phyloP scores from a whole-genome alignment of 768 basidiomycete genomes.

The Lepiota brunneoincarnata region DNA sequence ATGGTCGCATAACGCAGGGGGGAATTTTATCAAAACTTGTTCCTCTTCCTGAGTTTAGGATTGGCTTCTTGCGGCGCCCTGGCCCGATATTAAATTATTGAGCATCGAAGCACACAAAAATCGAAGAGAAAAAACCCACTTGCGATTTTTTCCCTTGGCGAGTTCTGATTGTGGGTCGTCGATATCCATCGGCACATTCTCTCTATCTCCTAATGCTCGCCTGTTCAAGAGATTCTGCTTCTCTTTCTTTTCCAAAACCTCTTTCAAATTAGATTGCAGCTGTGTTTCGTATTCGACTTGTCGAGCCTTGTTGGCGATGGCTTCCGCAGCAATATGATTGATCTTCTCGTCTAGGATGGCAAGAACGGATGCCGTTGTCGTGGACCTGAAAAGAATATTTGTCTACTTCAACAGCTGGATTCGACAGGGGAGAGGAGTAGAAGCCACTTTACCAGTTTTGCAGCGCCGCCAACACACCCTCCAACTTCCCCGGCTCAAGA shows the following conservation, averaged over 20 bases:
- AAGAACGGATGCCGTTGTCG: constrained; percentile 69
- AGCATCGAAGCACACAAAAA: not conserved
- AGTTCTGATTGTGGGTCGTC: constrained; percentile 50
- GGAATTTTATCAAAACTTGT: constrained; percentile 40
- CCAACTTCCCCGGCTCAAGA: constrained; percentile 71
- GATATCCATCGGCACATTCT: constrained; percentile 59
- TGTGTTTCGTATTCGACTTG: constrained; percentile 54
- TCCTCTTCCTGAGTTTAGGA: constrained; percentile 57
- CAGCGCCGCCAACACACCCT: constrained; percentile 57
- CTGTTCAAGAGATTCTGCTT: constrained; percentile 42
- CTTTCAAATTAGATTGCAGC: constrained; percentile 54
- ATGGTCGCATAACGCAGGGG: not conserved
- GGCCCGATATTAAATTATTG: not conserved
- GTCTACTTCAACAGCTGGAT: not conserved
- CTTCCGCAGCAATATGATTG: constrained; percentile 44
- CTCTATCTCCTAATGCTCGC: constrained; percentile 19
- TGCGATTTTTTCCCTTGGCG: constrained; percentile 54
- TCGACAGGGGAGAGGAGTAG: not conserved
- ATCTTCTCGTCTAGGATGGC: constrained; percentile 73
- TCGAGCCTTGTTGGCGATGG: constrained; percentile 34
- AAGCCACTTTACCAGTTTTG: constrained; percentile 58
- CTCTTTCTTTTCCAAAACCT: constrained; percentile 54
- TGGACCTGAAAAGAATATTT: constrained; percentile 47
- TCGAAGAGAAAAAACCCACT: constrained; percentile 40
- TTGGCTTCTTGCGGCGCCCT: constrained; percentile 40